Evolutionary conservation across 345 rosid genomes (phyloP), one percentile per base, ranked within the genome.

Genomic region (Gossypium ekmanianum): DNA sequence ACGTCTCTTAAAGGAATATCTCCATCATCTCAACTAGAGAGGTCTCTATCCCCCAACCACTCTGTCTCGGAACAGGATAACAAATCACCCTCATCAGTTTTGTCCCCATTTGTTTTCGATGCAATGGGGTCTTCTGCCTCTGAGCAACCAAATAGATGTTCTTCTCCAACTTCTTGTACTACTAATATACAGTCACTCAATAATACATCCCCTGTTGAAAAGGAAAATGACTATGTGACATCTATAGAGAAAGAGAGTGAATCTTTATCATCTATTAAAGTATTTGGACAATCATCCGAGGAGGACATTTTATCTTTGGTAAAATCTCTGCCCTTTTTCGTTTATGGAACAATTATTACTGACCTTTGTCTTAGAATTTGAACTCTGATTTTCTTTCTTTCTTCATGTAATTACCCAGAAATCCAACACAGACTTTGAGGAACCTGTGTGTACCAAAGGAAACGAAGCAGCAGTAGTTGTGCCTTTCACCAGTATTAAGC

Each of bases 71-170:
- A 87, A 50, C 83, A 81, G 62, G 89, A 83, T 52, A 75, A 79
- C 61, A 85, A 79, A 20, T 88, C 95, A 39, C 95, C 95, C 17
- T 79, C 87, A 20, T 90, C 97, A 6, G 88, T 90, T 55, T 72
- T 91, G 68, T 89, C 67, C 16, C 9, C 64, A 13, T 61, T 22
- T 12, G 64, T 13, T 61, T 61, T 88, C 0, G 86, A 85, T 63
- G 65, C 78, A 12, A 39, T 83, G 9, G 89, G 84, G 27, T 82
- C 87, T 18, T 59, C 77, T 22, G 50, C 45, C 59, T 79, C 85
- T 16, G 93, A 87, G 80, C 85, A 79, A 68, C 80, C 71, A 47
- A 81, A 83, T 41, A 75, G 84, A 76, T 89, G 86, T 71, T 78
- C 88, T 79, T 90, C 92, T 3, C 91, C 89, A 29, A 80, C 79